Conservation (phyloP, 2,329 filamentous ascomycete genomes). For the Pseudocercospora pini-densiflorae region DNA sequence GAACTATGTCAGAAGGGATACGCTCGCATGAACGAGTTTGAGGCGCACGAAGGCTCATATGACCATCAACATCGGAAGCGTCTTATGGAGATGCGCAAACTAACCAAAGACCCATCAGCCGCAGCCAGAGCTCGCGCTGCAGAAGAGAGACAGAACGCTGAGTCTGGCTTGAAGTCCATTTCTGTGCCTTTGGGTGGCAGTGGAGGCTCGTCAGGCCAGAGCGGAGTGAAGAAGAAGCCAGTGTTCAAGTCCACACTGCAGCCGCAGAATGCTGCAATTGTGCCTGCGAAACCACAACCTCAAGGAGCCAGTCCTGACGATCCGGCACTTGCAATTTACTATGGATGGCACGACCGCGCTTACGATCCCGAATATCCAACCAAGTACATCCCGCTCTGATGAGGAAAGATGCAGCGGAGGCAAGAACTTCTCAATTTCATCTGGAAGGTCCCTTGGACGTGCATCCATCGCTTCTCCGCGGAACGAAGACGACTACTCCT, state of each 20-base stretch:
- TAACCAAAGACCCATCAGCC: constrained; percentile 73
- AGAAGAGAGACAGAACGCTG: constrained; percentile 61
- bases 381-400: constrained; percentile 2
- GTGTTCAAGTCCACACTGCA: constrained; percentile 38
- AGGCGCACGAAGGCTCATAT: constrained; percentile 91
- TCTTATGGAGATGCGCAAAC: constrained; percentile 84
- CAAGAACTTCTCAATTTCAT: neutral
- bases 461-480: neutral
- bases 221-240: constrained; percentile 35
- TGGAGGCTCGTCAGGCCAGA: neutral
- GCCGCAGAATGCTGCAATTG: neutral
- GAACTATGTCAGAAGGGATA: constrained; percentile 93
- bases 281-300: neutral
- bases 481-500: neutral
- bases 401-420: neutral
- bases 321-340: neutral
- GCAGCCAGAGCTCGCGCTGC: constrained; percentile 68
- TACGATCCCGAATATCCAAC: constrained; percentile 6
- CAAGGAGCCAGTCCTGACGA: neutral
- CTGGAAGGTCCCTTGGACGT: neutral
- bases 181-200: constrained; percentile 18
- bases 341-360: constrained; percentile 4
- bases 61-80: constrained; percentile 92
- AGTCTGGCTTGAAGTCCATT: constrained; percentile 65
- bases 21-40: constrained; percentile 92